Evolutionary conservation across 495 filamentous ascomycete species (phyloP).

Genomic region (Aspergillus haitiensis): DNA sequence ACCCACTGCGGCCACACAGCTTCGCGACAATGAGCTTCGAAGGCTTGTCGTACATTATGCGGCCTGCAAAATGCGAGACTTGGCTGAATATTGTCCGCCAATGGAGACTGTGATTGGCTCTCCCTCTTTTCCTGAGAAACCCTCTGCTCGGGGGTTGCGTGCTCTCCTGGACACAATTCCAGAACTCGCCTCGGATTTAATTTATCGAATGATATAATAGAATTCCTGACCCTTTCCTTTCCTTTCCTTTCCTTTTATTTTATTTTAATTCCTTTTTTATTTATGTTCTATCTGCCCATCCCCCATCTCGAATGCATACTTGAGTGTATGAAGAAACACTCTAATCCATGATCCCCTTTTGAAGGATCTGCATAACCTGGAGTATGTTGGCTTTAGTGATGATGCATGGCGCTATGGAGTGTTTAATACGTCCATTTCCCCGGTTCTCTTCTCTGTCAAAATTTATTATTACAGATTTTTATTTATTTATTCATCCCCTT

Average conservation of each 20-base stretch:
- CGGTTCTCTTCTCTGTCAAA: too few relatives aligned
- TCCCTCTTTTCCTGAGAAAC: slow-evolving; percentile 26
- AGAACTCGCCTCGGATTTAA: slow-evolving; percentile 48
- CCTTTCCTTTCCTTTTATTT: slow-evolving; percentile 8
- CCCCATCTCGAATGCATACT: not conserved
- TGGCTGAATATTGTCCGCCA: slow-evolving; percentile 40
- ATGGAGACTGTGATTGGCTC: slow-evolving; percentile 32
- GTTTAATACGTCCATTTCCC: too few relatives aligned
- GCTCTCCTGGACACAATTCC: slow-evolving; percentile 42
- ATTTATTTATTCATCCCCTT: not conserved
- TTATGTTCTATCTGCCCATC: not conserved
- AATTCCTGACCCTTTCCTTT: not conserved
- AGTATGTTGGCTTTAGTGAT: too few relatives aligned
- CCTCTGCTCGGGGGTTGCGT: slow-evolving; percentile 35
- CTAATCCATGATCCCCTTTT: too few relatives aligned
- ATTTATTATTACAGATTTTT: too few relatives aligned
- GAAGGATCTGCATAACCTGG: too few relatives aligned
- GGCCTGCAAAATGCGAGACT: slow-evolving; percentile 46
- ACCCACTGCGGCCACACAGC: slow-evolving; percentile 44
- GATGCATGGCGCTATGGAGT: too few relatives aligned
- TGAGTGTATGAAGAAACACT: too few relatives aligned
- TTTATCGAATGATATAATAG: slow-evolving; percentile 52
- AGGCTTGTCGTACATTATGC: slow-evolving; percentile 46
- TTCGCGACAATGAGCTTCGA: slow-evolving; percentile 48
- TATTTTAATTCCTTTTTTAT: slow-evolving; percentile 12